Base-by-base conservation (phyloP, 495 filamentous ascomycete species). In the Hyaloscypha bicolor region DNA sequence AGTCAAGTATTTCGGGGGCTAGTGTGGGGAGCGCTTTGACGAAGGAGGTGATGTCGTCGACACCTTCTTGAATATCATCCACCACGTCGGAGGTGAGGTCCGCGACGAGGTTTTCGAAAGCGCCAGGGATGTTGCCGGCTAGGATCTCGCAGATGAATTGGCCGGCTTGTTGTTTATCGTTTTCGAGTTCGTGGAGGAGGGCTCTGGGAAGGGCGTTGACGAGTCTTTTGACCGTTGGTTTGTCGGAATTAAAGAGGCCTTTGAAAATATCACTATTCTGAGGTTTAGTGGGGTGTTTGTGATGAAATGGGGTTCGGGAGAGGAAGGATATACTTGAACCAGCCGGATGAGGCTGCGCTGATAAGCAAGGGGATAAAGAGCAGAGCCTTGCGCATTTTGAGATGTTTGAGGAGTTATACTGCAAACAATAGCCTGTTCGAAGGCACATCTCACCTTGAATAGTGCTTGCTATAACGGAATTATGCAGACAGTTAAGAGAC, bases 21-120 rank as follows among this genome's bases (percentile, higher is more conserved):
- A 61, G 59, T 21, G 59, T 22, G 37, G 59, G 59, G 32, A 61
- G 32, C 5, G 59, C 14, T 45, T 61, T 22, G 25, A 61, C 16
- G 59, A 61, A 61, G 25, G 32, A 35, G 21, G 59, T 61, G 2
- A 60, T 21, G 22, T 32, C 59, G 3, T 11, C 37, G 31, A 35
- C 45, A 22, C 37, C 59, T 11, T 25, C n/a, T 48, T 45, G 8
- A 14, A 61, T 45, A 12, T 61, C 59, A 22, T 48, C 59, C 37
- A 3, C 14, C 6, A 60, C 57, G 22, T 60, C 57, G 33, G 29
- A n/a, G 29, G 35, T n/a, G n/a, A 61, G 35, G 21, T 61, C 59
- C 22, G 3, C 6, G 42, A 12, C 42, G 42, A 45, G 42, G 42
- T 45, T 45, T 45, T 61, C 59, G 59, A 61, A 37, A 19, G 37